These are phyloP conservation scores for Silene vulgaris DNA, from an alignment of 179 eudicot species.

Conservation along the genomic window DNA sequence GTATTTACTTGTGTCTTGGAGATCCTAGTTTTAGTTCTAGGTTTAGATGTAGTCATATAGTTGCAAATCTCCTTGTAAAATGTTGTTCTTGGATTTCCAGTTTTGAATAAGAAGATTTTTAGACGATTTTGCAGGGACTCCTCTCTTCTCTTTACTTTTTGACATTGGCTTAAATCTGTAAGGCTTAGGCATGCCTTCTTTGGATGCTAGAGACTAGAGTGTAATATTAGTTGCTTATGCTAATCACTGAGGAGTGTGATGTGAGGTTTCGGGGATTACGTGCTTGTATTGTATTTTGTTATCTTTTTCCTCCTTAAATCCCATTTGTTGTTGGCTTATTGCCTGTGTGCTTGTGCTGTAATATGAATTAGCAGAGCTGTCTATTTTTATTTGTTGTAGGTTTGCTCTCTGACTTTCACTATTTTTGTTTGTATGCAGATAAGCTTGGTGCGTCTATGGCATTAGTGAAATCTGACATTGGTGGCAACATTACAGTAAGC, in stretches of 20 bases:
- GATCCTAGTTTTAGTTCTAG: not conserved
- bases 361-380: not conserved
- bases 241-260: not conserved
- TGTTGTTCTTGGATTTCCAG: not conserved
- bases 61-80: not conserved
- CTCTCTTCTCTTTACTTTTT: not conserved
- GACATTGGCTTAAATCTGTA: not conserved
- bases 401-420: not conserved
- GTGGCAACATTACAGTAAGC: constrained; percentile 78
- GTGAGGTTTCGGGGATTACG: not conserved
- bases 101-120: not conserved
- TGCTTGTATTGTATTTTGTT: too few species aligned
- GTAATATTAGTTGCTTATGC: not conserved
- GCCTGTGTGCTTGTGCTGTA: not conserved
- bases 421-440: constrained; percentile 39
- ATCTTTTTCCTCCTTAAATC: not conserved
- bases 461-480: constrained; percentile 74
- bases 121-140: not conserved
- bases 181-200: not conserved
- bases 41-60: not conserved
- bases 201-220: not conserved
- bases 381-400: not conserved
- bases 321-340: not conserved
- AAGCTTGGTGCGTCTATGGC: constrained; percentile 85
- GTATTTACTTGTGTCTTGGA: not conserved